Percentiles rank a stretch among this genome's conserved stretches.
phyloP scores from a whole-genome alignment of 2,329 filamentous ascomycete species.

The Dendryphion nanum region DNA sequence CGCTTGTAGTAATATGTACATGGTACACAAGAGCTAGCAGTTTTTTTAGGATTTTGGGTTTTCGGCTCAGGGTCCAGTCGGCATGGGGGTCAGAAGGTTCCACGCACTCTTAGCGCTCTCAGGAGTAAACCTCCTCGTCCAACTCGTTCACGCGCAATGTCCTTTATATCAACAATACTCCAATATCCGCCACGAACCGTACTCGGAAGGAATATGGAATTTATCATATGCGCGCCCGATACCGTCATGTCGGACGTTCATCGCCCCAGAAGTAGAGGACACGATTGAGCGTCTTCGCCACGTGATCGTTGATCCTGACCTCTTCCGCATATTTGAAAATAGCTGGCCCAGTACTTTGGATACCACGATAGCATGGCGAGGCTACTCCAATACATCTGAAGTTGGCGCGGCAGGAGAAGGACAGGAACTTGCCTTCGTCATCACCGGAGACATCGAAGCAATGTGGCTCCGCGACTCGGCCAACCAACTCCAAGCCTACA shows the following conservation, averaged over 20 bases:
- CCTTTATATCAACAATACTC: conserved; percentile 46
- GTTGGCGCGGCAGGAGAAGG: not conserved
- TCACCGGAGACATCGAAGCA: conserved; percentile 58
- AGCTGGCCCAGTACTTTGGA: conserved; percentile 74
- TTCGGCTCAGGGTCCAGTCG: no score
- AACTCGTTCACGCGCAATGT: conserved; percentile 31
- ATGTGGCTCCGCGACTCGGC: conserved; percentile 58
- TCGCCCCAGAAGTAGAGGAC: conserved; percentile 41
- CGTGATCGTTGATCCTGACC: conserved; percentile 54
- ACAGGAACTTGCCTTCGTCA: conserved; percentile 60
- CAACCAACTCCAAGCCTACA: conserved; percentile 70
- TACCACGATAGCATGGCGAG: conserved; percentile 69
- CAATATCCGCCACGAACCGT: conserved; percentile 40
- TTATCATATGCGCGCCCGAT: conserved; percentile 46
- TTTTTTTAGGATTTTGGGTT: no score
- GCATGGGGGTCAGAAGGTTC: no score
- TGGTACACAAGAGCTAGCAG: not conserved
- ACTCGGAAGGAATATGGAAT: conserved; percentile 41
- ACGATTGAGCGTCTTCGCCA: conserved; percentile 32
- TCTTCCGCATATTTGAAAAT: conserved; percentile 69
- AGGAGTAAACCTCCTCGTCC: no score
- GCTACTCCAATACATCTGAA: conserved; percentile 39
- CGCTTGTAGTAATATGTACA: not conserved
- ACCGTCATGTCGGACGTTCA: conserved; percentile 47
- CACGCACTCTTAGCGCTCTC: no score